Percentiles rank a stretch among this genome's conserved stretches.
Conservation (phyloP, 768 basidiomycete genomes). For the Ramaria rubella region DNA sequence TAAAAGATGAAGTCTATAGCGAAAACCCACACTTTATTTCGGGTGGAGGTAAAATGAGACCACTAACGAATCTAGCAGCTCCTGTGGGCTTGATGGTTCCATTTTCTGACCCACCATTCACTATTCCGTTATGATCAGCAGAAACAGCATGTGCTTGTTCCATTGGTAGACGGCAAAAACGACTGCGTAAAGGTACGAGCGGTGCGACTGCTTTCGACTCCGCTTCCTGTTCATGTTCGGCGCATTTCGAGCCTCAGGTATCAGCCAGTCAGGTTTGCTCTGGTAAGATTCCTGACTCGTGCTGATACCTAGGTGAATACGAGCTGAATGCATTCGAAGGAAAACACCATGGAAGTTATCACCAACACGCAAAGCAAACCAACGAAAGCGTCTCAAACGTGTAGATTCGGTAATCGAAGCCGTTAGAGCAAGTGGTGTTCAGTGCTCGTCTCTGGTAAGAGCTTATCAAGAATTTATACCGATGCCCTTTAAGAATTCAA, state of each 20-base stretch:
- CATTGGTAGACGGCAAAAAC: background rate
- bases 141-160: background rate
- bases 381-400: constrained; percentile 78
- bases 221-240: constrained; percentile 62
- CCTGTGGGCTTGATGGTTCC: background rate
- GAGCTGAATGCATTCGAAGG: constrained; percentile 39
- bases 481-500: background rate
- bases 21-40: constrained; percentile 79
- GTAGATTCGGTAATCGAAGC: constrained; percentile 93
- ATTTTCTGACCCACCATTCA: background rate
- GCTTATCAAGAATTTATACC: background rate
- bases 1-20: constrained; percentile 9
- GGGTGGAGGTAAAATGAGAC: constrained; percentile 91
- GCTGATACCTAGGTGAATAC: background rate
- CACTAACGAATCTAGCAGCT: constrained; percentile 55
- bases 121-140: background rate
- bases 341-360: constrained; percentile 94
- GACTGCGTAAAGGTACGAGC: constrained; percentile 1
- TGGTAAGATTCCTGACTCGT: constrained; percentile 47
- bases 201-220: constrained; percentile 7
- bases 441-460: constrained; percentile 71
- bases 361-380: constrained; percentile 86
- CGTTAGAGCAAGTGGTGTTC: constrained; percentile 73
- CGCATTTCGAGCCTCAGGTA: constrained; percentile 67
- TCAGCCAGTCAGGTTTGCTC: constrained; percentile 69